Percentiles rank a stretch among this genome's conserved stretches.
These are phyloP conservation scores for Lipomyces anomalus DNA, from an alignment of 805 yeast genomes.

Conservation along the genomic window DNA sequence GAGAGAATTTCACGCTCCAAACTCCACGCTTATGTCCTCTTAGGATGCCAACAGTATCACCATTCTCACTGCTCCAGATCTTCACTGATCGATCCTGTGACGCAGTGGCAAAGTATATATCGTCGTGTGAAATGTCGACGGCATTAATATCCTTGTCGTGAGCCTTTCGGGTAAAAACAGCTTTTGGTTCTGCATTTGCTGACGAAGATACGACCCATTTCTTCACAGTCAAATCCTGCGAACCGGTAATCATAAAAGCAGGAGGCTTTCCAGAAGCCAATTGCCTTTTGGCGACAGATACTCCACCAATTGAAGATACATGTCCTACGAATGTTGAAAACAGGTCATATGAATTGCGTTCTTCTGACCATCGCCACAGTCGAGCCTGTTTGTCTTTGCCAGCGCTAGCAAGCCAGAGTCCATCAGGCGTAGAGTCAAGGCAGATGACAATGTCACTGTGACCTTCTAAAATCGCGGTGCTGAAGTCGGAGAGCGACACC, in stretches of 20 bases:
- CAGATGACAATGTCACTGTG: constrained; percentile 82
- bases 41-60: constrained; percentile 78
- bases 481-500: constrained; percentile 50
- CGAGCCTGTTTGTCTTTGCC: constrained; percentile 83
- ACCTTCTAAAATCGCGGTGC: constrained; percentile 64
- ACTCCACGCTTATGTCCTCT: constrained; percentile 92
- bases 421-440: constrained; percentile 71
- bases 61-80: constrained; percentile 79
- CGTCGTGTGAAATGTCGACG: constrained; percentile 85
- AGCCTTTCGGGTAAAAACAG: constrained; percentile 88
- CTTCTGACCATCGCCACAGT: constrained; percentile 65
- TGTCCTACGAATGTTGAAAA: constrained; percentile 78
- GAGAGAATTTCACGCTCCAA: constrained; percentile 84
- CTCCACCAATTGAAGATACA: constrained; percentile 77
- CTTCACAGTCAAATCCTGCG: constrained; percentile 78
- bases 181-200: constrained; percentile 34
- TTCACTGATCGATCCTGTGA: constrained; percentile 90
- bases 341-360: constrained; percentile 37
- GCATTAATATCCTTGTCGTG: constrained; percentile 95
- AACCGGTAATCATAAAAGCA: constrained; percentile 69
- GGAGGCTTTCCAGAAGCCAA: constrained; percentile 41
- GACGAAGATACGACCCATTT: constrained; percentile 68
- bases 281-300: constrained; percentile 58
- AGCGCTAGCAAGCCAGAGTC: constrained; percentile 85
- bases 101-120: constrained; percentile 83